These are phyloP conservation scores for Trichoderma koningii DNA, from an alignment of 2,329 filamentous ascomycete species.

Conservation along the genomic window DNA sequence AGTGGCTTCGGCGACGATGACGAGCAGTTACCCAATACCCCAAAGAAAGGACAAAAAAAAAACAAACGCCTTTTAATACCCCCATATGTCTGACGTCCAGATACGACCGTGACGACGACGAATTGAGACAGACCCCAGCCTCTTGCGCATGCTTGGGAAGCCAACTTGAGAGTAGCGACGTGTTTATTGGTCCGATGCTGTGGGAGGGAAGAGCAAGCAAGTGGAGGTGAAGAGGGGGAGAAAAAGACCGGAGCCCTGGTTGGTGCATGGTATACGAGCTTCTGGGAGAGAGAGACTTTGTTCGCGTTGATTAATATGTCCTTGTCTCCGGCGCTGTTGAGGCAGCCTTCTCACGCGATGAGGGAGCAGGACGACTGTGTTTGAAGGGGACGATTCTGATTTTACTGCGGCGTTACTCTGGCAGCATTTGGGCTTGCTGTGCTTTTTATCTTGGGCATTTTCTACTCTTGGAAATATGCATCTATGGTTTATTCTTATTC, in stretches of 20 bases:
- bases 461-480: conserved; percentile 9
- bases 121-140: conserved; percentile 30
- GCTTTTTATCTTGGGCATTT: conserved; percentile 13
- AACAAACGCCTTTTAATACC: conserved; percentile 39
- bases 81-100: conserved; percentile 42
- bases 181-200: conserved; percentile 21
- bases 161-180: conserved; percentile 16
- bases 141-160: conserved; percentile 25
- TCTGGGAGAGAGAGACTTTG: background rate
- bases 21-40: conserved; percentile 44
- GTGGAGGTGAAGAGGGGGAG: background rate
- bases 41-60: conserved; percentile 29
- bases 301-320: conserved; percentile 24
- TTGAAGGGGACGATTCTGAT: background rate
- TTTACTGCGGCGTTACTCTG: conserved; percentile 26
- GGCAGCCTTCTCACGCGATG: conserved; percentile 7
- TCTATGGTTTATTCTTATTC: background rate
- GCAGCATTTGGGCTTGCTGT: conserved; percentile 27
- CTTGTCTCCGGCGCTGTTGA: conserved; percentile 9
- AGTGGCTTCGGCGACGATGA: conserved; percentile 43
- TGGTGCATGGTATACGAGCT: conserved; percentile 9
- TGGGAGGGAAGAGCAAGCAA: no score
- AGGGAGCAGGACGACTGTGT: background rate
- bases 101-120: conserved; percentile 41
- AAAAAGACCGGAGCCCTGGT: background rate